These are phyloP conservation scores for Xylogone sp. DNA, from an alignment of 2,329 filamentous ascomycete genomes.

Conservation along the genomic window DNA sequence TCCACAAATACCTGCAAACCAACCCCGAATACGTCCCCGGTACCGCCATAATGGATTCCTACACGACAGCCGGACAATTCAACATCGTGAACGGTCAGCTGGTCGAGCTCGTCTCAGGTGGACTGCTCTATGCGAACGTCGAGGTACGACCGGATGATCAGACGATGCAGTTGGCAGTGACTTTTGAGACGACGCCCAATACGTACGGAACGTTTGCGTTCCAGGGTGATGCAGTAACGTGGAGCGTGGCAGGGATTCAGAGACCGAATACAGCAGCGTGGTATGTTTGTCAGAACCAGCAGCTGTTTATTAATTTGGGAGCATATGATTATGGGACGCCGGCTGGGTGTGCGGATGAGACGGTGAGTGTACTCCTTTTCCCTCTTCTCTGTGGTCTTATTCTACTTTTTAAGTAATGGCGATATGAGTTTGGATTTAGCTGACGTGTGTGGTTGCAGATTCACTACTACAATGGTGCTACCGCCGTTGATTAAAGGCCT, in stretches of 20 bases:
- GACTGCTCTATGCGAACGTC: conserved; percentile 22
- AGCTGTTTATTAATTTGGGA: conserved; percentile 55
- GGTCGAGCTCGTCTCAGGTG: conserved; percentile 36
- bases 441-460: conserved; percentile 27
- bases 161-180: conserved; percentile 45
- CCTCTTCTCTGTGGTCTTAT: neutral
- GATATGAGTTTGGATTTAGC: neutral
- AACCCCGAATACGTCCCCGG: conserved; percentile 39
- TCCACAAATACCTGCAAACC: conserved; percentile 51
- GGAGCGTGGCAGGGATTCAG: conserved; percentile 43
- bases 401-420: no score
- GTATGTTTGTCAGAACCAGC: conserved; percentile 51
- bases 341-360: conserved; percentile 54
- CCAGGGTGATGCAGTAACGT: conserved; percentile 54
- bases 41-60: conserved; percentile 45
- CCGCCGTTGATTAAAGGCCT: conserved; percentile 19
- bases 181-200: conserved; percentile 47
- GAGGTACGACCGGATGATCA: conserved; percentile 30
- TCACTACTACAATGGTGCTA: conserved; percentile 38
- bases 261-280: conserved; percentile 55
- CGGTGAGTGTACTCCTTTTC: conserved; percentile 33
- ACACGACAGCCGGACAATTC: conserved; percentile 54
- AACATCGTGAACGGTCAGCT: conserved; percentile 53
- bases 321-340: conserved; percentile 56
- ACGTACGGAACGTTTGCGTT: conserved; percentile 53